Evolutionary conservation across 129 eudicot genomes (phyloP), one percentile per base, ranked within the genome.

Genomic region (Calendula officinalis): DNA sequence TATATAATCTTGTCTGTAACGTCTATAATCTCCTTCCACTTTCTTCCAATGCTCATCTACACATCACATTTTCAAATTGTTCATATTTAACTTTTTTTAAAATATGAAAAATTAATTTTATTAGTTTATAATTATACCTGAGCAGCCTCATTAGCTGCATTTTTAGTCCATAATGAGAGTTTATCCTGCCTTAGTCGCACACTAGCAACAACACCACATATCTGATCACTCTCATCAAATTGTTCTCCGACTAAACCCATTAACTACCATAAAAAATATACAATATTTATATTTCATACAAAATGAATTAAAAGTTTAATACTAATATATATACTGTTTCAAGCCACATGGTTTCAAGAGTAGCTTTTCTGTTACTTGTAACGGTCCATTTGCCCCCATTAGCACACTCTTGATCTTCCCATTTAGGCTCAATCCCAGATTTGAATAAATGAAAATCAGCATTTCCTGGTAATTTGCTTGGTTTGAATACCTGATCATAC

Each of bases 391-490:
- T 94, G 64, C 97, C 99, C 8, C 99, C 99, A 75, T 74, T 73
- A 10, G 97, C 95, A 78, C 96, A 87, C 82, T 87, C 94, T 4
- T 84, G 88, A 80, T 91, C 97, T 78, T 91, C 97, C 97, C 97
- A 87, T 78, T 91, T 91, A 7, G 95, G 95, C 72, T 84, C 97
- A 79, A 87, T 48, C 60, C 95, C 98, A 40, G 94, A 77, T 69
- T 85, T 91, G 69, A 91, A 91, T 72, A 91, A 66, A 75, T 94
- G 97, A 63, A 94, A 88, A 16, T 88, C 99, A 37, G 97, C 92
- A 81, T 79, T 83, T 56, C 53, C 78, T 4, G 74, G 72, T 14
- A 88, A 66, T 73, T 88, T 88, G 89, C 96, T 88, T 43, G 99
- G 99, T 78, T 67, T 81, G 60, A 94, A 83, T 42, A 94, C 85